Evolutionary conservation across 805 yeast species (phyloP).

Genomic region (Wickerhamomyces hampshirensis): DNA sequence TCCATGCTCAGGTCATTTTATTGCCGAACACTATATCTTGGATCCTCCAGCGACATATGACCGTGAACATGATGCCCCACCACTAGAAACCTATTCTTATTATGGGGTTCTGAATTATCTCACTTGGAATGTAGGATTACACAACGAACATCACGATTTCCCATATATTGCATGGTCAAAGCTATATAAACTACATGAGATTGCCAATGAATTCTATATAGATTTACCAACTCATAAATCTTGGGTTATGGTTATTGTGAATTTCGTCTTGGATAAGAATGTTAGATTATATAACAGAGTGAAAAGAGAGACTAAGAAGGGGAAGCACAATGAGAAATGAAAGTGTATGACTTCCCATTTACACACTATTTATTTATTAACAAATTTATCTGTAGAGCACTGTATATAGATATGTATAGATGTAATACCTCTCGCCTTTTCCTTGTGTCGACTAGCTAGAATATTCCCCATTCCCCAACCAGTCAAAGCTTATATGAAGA

Average conservation of each 20-base stretch:
- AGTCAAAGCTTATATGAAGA: no score
- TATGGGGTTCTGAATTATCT: slow-evolving; percentile 74
- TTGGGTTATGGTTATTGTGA: slow-evolving; percentile 73
- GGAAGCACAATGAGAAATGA: slow-evolving; percentile 3
- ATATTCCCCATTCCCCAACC: no score
- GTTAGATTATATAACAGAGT: slow-evolving; percentile 80
- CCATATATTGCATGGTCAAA: slow-evolving; percentile 91
- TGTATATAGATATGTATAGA: no score
- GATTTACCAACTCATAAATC: slow-evolving; percentile 72
- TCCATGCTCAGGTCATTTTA: slow-evolving; percentile 93
- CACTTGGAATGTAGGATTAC: slow-evolving; percentile 93
- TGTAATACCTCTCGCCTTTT: no score
- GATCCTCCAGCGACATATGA: slow-evolving; percentile 41
- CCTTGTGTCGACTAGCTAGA: no score
- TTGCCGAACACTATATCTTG: slow-evolving; percentile 88
- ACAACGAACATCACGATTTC: slow-evolving; percentile 93
- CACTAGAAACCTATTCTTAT: slow-evolving; percentile 82
- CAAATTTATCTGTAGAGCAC: no score
- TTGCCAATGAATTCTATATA: slow-evolving; percentile 78
- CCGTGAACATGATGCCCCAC: slow-evolving; percentile 37
- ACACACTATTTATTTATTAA: neutral
- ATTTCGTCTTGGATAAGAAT: slow-evolving; percentile 63
- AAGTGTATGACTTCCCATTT: neutral
- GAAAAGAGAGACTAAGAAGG: slow-evolving; percentile 43
- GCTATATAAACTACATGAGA: slow-evolving; percentile 53